phyloP scores from a whole-genome alignment of 1,284 basidiomycete species.

The Apiotrichum akiyoshidainum region DNA sequence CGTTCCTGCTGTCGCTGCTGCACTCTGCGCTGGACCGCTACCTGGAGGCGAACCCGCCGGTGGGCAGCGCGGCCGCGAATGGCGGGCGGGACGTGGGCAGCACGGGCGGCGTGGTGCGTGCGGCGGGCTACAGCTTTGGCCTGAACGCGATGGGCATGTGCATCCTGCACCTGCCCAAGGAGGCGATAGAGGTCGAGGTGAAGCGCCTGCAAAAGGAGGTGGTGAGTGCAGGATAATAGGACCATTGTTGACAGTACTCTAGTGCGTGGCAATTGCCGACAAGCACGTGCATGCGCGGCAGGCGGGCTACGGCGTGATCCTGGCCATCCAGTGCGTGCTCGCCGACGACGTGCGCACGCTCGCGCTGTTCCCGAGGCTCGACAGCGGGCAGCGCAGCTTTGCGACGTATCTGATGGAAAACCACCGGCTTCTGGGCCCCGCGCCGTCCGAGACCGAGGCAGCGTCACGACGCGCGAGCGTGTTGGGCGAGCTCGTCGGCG shows the following conservation, averaged over 20 bases:
- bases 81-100: conserved; percentile 4
- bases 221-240: conserved; percentile 25
- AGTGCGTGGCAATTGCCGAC: conserved; percentile 20
- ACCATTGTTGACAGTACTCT: not conserved
- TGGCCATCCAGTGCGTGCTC: conserved; percentile 42
- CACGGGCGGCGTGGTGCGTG: conserved; percentile 9
- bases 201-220: conserved; percentile 27
- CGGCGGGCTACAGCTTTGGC: conserved; percentile 37
- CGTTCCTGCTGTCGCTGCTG: conserved; percentile 34
- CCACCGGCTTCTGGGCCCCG: conserved; percentile 26
- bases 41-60: conserved; percentile 15
- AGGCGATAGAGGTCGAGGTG: conserved; percentile 37
- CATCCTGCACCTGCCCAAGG: conserved; percentile 34
- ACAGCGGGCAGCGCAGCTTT: conserved; percentile 35
- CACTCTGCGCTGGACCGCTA: conserved; percentile 32
- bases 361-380: conserved; percentile 32
- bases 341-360: conserved; percentile 32
- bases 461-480: conserved; percentile 4
- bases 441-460: not conserved
- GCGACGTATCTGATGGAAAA: conserved; percentile 43
- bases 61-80: not conserved
- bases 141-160: conserved; percentile 44
- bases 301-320: conserved; percentile 37
- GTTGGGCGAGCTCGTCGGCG: conserved; percentile 2
- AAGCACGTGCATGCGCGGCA: conserved; percentile 32